Base-by-base conservation (phyloP, 2,329 filamentous ascomycete genomes). In the Apiospora arundinis region DNA sequence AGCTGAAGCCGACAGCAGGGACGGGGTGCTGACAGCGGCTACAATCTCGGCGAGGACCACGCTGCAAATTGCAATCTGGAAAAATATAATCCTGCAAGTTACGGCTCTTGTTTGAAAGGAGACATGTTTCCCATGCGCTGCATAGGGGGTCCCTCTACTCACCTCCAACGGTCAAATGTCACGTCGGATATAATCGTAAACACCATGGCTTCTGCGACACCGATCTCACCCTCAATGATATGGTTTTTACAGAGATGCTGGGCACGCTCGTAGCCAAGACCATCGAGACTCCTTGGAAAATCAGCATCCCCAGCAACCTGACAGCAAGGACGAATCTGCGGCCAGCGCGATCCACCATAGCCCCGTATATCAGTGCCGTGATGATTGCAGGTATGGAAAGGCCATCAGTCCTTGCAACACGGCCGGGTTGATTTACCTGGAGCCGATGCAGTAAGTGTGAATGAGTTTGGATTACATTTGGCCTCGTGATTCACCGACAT, bases 141-240 rank as follows among this genome's bases (percentile, higher is more conserved):
- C 9, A 25, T 25, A 16, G 40, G n/a, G 56, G 40, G 40, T 23
- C 8, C 16, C 7, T 56, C 2, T 56, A 28, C 70, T 69, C 52
- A 72, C 71, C 70, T 45, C 70, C 71, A 71, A 21, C 44, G 37
- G 14, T 67, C 32, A 14, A 46, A n/a, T 4, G 69, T 42, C 9
- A 72, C 28, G 45, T 72, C 67, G 5, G 67, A 52, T 25, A 71
- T 56, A 2, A 68, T 71, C 37, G 67, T 69, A 23, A 72, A 71
- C 5, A 71, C 67, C 44, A 69, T 67, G 7, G 71, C 71, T 45
- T 72, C 71, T 8, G 32, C 67, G 4, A 72, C 63, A 8, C 71
- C 65, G 46, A 71, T n/a, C 16, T 70, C 71, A 8, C 70, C 71
- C 7, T 70, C 71, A 2, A 71, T 40, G 14, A 63, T 16, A 71